Conservation (phyloP, 2,329 filamentous ascomycete genomes). For the Sporothrix inflata region DNA sequence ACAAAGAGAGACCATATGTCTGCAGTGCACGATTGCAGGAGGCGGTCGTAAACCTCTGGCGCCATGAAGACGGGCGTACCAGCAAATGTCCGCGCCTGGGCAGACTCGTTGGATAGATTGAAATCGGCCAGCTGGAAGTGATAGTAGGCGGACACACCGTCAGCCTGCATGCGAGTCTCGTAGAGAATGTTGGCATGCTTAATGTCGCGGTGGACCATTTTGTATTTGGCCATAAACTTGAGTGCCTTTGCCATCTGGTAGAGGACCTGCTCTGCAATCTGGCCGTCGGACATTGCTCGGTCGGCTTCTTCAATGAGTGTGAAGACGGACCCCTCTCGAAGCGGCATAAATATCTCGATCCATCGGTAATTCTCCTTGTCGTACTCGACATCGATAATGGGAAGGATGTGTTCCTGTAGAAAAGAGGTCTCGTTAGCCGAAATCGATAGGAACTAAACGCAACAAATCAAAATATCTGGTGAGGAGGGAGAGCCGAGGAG, state of each 20-base stretch:
- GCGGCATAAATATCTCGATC: conserved; percentile 34
- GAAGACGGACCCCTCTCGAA: conserved; percentile 31
- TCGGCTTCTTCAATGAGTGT: not conserved
- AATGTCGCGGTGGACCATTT: conserved; percentile 95
- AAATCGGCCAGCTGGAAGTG: conserved; percentile 94
- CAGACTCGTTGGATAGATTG: conserved; percentile 75
- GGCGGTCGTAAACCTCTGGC: conserved; percentile 36
- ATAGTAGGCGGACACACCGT: conserved; percentile 34
- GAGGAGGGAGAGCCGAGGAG: not conserved
- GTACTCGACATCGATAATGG: conserved; percentile 27
- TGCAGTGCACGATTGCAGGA: conserved; percentile 36
- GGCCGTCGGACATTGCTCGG: not conserved
- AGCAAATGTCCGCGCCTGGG: conserved; percentile 34
- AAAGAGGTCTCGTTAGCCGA: not conserved
- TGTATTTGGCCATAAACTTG: conserved; percentile 43
- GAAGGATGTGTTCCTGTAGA: conserved; percentile 34
- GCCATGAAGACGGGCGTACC: conserved; percentile 40
- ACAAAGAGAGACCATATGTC: conserved; percentile 43
- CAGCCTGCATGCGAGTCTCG: conserved; percentile 53
- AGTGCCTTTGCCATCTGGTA: conserved; percentile 35
- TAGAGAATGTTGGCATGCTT: conserved; percentile 97
- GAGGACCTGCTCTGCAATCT: conserved; percentile 27
- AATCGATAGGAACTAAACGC: not conserved
- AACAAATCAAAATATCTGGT: not conserved
- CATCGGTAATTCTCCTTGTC: conserved; percentile 27